These are phyloP conservation scores for Lactarius indigo DNA, from an alignment of 768 basidiomycete genomes.

Conservation along the genomic window DNA sequence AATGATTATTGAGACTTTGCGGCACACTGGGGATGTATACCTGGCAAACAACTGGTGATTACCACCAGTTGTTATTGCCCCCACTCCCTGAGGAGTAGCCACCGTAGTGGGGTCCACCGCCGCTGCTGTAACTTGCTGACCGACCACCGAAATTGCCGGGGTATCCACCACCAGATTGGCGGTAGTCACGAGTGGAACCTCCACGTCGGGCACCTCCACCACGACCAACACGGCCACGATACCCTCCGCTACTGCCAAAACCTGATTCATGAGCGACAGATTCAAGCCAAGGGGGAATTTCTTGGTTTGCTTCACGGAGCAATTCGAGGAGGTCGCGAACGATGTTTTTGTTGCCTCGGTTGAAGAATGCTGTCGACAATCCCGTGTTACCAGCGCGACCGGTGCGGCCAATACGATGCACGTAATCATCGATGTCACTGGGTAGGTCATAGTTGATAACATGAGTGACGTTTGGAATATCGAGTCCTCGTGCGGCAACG, in stretches of 20 bases:
- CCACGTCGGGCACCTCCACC: conserved; percentile 56
- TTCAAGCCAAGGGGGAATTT: conserved; percentile 89
- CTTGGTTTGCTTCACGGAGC: conserved; percentile 93
- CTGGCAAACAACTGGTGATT: conserved; percentile 27
- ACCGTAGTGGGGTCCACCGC: conserved; percentile 30
- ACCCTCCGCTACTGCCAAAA: conserved; percentile 53
- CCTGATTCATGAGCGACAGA: conserved; percentile 78
- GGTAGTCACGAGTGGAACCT: conserved; percentile 47
- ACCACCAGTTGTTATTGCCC: conserved; percentile 46
- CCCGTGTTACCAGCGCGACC: conserved; percentile 99
- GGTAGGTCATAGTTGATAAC: conserved; percentile 98
- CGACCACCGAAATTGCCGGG: conserved; percentile 33
- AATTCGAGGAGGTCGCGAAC: conserved; percentile 90
- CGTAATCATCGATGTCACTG: conserved; percentile 98
- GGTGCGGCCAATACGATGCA: conserved; percentile 96
- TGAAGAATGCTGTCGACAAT: conserved; percentile 94
- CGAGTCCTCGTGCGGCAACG: conserved; percentile 97
- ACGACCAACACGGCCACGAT: conserved; percentile 51
- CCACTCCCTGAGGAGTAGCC: conserved; percentile 31
- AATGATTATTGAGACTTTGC: neutral
- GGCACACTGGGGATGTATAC: neutral
- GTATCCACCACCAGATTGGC: conserved; percentile 33
- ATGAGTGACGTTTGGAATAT: conserved; percentile 98
- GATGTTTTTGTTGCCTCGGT: conserved; percentile 88
- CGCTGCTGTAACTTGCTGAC: conserved; percentile 34